Base-by-base conservation (phyloP, 2,329 filamentous ascomycete species). In the Aphanocladium album region DNA sequence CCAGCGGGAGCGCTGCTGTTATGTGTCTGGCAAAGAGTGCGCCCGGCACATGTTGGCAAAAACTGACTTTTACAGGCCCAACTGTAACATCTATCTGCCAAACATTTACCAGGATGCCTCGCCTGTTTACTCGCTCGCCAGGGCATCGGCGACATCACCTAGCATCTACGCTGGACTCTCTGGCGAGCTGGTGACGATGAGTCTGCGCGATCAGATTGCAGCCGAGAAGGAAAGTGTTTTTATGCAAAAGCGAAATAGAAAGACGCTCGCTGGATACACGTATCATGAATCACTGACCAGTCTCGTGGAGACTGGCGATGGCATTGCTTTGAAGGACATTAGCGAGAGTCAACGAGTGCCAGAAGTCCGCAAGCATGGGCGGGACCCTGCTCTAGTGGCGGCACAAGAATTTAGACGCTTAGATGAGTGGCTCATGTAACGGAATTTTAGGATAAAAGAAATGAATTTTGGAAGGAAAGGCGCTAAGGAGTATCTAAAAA, bases 141-240 rank as follows among this genome's bases (percentile, higher is more conserved):
- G 74, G 45, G 68, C 73, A 0, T 74, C 74, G 0, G 73, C 77
- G 51, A 56, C 72, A 14, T 75, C 76, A 6, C 71, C 77, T 2
- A 74, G 72, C 33, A 69, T 80, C 23, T 80, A 79, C 60, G 71
- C 76, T 1, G 79, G 79, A 1, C 68, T 80, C 25, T 72, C 74
- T 4, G 75, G 74, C 11, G 72, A 71, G 17, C 70, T 81, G 8
- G 69, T 76, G 17, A 76, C 80, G 62, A 70, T 75, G 59, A 61
- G 52, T 19, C 52, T 61, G 45, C 59, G 53, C 37, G 53, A 61
- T 19, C 37, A 56, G 27, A 43, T 51, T 25, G 59, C 47, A 6
- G 52, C 59, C 6, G 52, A 51, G 17, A 49, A 56, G 37, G 52
- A 55, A 16, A 50, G 52, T 23, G 17, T 35, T 1, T 56, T 56